These are phyloP conservation scores for Arabis alpina DNA, from an alignment of 345 rosid species.

Conservation along the genomic window DNA sequence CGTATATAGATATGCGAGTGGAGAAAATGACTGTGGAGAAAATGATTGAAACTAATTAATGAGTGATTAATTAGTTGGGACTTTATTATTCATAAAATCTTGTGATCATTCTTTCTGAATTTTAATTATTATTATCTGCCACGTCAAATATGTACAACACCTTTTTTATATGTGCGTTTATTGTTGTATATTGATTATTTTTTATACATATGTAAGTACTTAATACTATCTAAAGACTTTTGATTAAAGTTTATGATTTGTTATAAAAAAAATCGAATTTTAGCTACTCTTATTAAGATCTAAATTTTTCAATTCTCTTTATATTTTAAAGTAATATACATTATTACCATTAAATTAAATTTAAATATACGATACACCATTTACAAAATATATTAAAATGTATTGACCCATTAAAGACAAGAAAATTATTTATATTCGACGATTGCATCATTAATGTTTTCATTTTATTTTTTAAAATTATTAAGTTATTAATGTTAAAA, in stretches of 20 bases:
- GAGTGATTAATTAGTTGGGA: slow-evolving; percentile 39
- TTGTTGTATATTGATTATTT: not conserved
- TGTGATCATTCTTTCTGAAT: slow-evolving; percentile 19
- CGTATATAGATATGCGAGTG: slow-evolving; percentile 22
- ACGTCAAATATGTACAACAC: slow-evolving; percentile 24
- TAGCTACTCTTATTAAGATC: too few species aligned
- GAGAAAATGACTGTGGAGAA: slow-evolving; percentile 34
- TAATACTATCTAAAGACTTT: not conserved
- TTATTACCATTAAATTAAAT: too few species aligned
- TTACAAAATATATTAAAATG: too few species aligned
- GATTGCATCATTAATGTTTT: too few species aligned
- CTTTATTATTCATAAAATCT: slow-evolving; percentile 24
- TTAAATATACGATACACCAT: too few species aligned
- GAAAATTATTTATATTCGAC: too few species aligned
- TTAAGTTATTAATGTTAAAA: too few species aligned
- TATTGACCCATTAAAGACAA: too few species aligned
- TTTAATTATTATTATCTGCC: slow-evolving; percentile 12
- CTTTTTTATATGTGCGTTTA: not conserved
- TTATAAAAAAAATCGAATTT: too few species aligned
- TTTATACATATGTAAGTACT: not conserved
- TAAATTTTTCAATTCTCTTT: too few species aligned
- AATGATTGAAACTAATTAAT: slow-evolving; percentile 30
- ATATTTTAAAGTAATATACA: too few species aligned
- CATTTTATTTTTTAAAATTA: too few species aligned
- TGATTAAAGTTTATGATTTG: not conserved